Evolutionary conservation across 1,284 basidiomycete species (phyloP), one percentile per base, ranked within the genome.

Genomic region (Phellopilus nigrolimitatus): DNA sequence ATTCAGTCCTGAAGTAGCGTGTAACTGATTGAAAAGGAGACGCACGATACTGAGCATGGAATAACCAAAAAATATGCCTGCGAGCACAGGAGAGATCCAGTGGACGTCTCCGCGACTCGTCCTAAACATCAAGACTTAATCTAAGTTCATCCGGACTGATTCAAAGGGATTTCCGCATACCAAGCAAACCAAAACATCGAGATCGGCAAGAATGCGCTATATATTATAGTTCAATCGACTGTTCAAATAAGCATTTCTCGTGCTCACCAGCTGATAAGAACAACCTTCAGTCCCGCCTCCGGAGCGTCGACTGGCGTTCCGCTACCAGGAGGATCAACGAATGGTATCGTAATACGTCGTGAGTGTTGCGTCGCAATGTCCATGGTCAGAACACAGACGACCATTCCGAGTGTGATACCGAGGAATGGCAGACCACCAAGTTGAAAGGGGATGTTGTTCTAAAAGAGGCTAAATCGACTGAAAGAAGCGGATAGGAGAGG

Each of bases 151-250:
- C 8, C n/a, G 21, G n/a, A 3, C 2, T 12, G 5, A 24, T 36
- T 22, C 22, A 6, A 10, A 9, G 10, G 5, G 40, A 10, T 22
- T 34, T 4, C 15, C 6, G 54, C 61, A 3, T 24, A 64, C 64
- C 64, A 65, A 41, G 62, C 64, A 27, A 65, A 62, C 64, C 64
- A 65, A 45, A 65, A 63, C 8, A 63, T 48, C 1, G 64, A 64
- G 4, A 61, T 48, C 3, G 63, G 63, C 27, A 63, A 48, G 27
- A 60, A 43, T 1, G 47, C 24, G 17, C 49, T 55, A 10, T 21
- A n/a, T n/a, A n/a, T n/a, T n/a, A n/a, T n/a, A n/a, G n/a, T n/a
- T n/a, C n/a, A n/a, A n/a, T n/a, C n/a, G n/a, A n/a, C n/a, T n/a
- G n/a, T n/a, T n/a, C n/a, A n/a, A n/a, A n/a, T n/a, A n/a, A n/a